phyloP scores from a whole-genome alignment of 345 rosid species.

The Streptanthus diversifolius region DNA sequence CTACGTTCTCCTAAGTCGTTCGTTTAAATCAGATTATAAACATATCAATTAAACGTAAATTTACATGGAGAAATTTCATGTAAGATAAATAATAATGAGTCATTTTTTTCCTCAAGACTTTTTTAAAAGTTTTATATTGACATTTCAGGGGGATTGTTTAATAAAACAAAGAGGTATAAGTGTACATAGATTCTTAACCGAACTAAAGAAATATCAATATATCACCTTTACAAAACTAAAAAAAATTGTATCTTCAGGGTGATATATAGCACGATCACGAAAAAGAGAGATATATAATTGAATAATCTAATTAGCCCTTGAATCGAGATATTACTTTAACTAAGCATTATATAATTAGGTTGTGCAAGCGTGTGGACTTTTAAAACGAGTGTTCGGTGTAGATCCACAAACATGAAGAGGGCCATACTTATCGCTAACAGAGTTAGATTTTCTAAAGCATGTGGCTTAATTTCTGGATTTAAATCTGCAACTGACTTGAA shows the following conservation, averaged over 20 bases:
- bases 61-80: background rate
- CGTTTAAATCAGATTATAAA: background rate
- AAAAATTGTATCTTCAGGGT: background rate
- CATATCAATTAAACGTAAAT: background rate
- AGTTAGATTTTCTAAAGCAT: conserved; percentile 19
- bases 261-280: conserved; percentile 20
- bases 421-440: conserved; percentile 29
- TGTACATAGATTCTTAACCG: too few species aligned
- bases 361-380: conserved; percentile 40
- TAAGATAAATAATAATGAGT: background rate
- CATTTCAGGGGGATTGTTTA: too few species aligned
- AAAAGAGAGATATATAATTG: background rate
- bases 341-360: conserved; percentile 20
- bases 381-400: conserved; percentile 28
- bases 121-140: too few species aligned
- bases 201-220: background rate
- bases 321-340: conserved; percentile 2
- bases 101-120: background rate
- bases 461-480: conserved; percentile 26
- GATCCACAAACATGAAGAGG: conserved; percentile 27
- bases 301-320: background rate
- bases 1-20: background rate
- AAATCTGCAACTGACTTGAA: conserved; percentile 14
- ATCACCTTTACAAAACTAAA: background rate
- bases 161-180: too few species aligned